Evolutionary conservation across 345 rosid species (phyloP).

Genomic region (Eucalyptus paniculata): DNA sequence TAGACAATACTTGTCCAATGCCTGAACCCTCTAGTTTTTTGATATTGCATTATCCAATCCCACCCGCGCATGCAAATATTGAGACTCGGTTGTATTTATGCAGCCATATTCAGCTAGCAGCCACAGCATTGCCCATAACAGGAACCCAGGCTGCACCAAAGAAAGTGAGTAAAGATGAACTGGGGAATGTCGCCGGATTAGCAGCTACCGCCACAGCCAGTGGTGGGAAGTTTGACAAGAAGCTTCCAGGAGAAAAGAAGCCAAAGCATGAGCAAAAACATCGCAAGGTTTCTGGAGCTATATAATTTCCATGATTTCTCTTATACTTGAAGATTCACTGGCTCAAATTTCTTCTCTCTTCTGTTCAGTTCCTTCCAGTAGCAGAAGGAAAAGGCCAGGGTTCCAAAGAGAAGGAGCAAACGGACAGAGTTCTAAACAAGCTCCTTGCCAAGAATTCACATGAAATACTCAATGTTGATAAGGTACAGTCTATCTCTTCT

Average conservation of each 20-base stretch:
- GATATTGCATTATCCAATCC: neutral
- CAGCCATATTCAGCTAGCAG: conserved; percentile 91
- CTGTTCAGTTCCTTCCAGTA: conserved; percentile 69
- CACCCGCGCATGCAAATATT: neutral
- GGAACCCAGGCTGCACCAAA: conserved; percentile 58
- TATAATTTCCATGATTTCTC: neutral
- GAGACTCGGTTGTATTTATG: neutral
- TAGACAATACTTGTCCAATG: neutral
- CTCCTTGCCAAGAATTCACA: conserved; percentile 76
- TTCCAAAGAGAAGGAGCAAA: conserved; percentile 67
- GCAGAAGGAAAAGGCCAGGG: conserved; percentile 48
- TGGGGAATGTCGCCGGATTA: conserved; percentile 77
- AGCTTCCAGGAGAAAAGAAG: conserved; percentile 76
- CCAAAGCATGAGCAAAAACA: conserved; percentile 67
- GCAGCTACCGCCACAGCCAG: conserved; percentile 88
- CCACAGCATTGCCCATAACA: conserved; percentile 73
- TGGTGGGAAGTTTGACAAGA: conserved; percentile 95
- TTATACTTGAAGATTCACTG: neutral
- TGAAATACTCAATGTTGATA: conserved; percentile 71
- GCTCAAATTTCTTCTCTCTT: neutral
- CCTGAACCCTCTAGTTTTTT: neutral
- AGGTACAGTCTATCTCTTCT: conserved; percentile 19
- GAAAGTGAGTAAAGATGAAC: conserved; percentile 57
- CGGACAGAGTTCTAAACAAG: conserved; percentile 65
- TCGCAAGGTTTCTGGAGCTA: conserved; percentile 49